Base-by-base conservation (phyloP, 768 basidiomycete species). In the Hypsizygus marmoreus region DNA sequence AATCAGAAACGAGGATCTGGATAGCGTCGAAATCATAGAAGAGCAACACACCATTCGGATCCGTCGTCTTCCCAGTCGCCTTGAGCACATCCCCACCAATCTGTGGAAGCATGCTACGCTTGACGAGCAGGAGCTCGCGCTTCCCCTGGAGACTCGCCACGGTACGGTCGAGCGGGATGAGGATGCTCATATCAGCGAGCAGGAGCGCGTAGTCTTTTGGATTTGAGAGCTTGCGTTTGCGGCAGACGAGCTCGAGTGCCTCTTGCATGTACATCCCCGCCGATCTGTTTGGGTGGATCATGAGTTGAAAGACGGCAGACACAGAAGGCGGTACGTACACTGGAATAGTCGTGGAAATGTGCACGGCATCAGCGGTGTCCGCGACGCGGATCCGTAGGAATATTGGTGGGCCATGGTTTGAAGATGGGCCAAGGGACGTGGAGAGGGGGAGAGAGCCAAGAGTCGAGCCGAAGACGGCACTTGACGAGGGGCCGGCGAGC, bases 251-350 rank as follows among this genome's bases (percentile, higher is more conserved):
- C 50, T 97, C 95, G 17, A 97, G 77, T 1, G 91, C 91, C 64
- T 98, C 95, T 56, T 95, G 93, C 81, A 97, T 88, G 64, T 98
- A 98, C 86, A 93, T 97, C 7, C 90, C 92, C 11, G 90, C 84
- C 7, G 92, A 84, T 4, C 87, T 91, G 57, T 30, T 26, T 22
- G 39, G n/a, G 6, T 32, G 17, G 40, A 35, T 41, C 10, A 25
- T 16, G 26, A 22, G 20, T 14, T 30, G 3, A 33, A 24, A 0
- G 14, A 23, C 6, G 24, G 19, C 38, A 36, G 50, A 34, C 14
- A 23, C 26, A 17, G 28, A 32, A 30, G 2, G 24, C 30, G 20
- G 4, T 24, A 72, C 90, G 43, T 76, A 95, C 91, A 92, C 93
- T 28, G 86, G 86, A 56, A 97, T 91, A 0, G 93, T 95, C 0